Evolutionary conservation across 2,329 filamentous ascomycete species (phyloP), one percentile per base, ranked within the genome.

Genomic region (Exophiala sideris): DNA sequence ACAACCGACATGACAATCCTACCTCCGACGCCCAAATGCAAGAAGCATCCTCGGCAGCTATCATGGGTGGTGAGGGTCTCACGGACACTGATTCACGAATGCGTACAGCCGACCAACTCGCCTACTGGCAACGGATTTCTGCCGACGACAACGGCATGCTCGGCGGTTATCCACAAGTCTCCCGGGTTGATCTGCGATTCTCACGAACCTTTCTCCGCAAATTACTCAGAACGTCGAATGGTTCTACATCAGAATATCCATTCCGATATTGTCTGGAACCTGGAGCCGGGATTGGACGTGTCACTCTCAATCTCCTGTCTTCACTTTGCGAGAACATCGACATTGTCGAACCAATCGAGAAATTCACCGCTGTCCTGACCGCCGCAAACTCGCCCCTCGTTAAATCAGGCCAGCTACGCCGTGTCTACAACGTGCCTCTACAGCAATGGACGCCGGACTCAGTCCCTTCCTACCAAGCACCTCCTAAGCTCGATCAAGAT

Each of bases 311-410:
- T 0, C 78, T 96, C 3, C 76, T 96, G n/a, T 72, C 86, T 24
- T 76, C 82, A 20, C 74, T 92, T 1, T 85, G 86, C n/a, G 74
- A 82, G 12, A 73, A 78, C 2, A 86, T 96, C 5, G 91, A 96
- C 68, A 78, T 95, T 18, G 83, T 96, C 32, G 91, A 96, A 74
- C 92, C 91, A 0, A 82, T 96, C 16, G 75, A 78, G 63, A 90
- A 91, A 67, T 95, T 96, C 71, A 91, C 89, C 1, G 77, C 79
- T 11, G 73, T 76, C 16, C 72, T 95, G 1, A 68, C 69, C 5
- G 66, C 69, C 0, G 35, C 49, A 7, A 50, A 53, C 7, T 51
- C 51, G 32, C 49, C 51, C 21, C 45, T 62, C 20, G 47, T 62
- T 10, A 48, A 41, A 32, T 41, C 46, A 6, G 42, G 45, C 7